phyloP scores from a whole-genome alignment of 2,329 filamentous ascomycete genomes.

The Onygenales sp. region DNA sequence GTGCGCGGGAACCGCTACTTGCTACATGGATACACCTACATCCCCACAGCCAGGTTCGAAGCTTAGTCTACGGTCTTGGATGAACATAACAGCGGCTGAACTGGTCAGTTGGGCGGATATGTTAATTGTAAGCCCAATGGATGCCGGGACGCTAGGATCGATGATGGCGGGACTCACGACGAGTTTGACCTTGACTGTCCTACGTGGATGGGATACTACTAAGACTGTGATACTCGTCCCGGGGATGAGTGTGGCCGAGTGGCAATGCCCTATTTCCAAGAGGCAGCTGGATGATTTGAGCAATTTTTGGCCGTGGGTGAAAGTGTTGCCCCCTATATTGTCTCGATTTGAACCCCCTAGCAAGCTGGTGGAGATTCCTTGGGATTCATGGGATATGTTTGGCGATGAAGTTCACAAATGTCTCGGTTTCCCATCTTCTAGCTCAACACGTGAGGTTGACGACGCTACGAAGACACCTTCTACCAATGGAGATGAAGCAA shows the following conservation, averaged over 20 bases:
- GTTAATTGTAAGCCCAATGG: slow-evolving; percentile 72
- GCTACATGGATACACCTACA: slow-evolving; percentile 32
- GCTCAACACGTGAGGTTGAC: neutral
- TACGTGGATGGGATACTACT: slow-evolving; percentile 77
- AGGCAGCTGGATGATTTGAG: slow-evolving; percentile 77
- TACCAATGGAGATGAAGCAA: neutral
- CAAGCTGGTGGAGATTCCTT: slow-evolving; percentile 40
- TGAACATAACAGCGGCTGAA: slow-evolving; percentile 42
- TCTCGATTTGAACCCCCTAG: slow-evolving; percentile 63
- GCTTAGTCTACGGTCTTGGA: slow-evolving; percentile 28
- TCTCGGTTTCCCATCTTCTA: slow-evolving; percentile 15
- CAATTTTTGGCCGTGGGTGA: slow-evolving; percentile 78
- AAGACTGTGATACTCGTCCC: slow-evolving; percentile 80
- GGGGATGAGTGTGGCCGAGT: slow-evolving; percentile 81
- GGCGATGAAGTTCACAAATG: slow-evolving; percentile 23
- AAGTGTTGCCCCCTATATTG: slow-evolving; percentile 68
- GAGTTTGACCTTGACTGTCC: slow-evolving; percentile 67
- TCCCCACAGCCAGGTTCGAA: slow-evolving; percentile 27
- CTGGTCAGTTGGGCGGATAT: slow-evolving; percentile 82
- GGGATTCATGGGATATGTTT: slow-evolving; percentile 36
- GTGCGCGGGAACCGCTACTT: slow-evolving; percentile 26
- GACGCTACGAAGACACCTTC: neutral
- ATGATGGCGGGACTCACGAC: slow-evolving; percentile 81
- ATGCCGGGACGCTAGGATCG: slow-evolving; percentile 73
- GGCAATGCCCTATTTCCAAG: slow-evolving; percentile 82